Evolutionary conservation across 2,329 filamentous ascomycete genomes (phyloP).

Genomic region (Ilyonectria sp.): DNA sequence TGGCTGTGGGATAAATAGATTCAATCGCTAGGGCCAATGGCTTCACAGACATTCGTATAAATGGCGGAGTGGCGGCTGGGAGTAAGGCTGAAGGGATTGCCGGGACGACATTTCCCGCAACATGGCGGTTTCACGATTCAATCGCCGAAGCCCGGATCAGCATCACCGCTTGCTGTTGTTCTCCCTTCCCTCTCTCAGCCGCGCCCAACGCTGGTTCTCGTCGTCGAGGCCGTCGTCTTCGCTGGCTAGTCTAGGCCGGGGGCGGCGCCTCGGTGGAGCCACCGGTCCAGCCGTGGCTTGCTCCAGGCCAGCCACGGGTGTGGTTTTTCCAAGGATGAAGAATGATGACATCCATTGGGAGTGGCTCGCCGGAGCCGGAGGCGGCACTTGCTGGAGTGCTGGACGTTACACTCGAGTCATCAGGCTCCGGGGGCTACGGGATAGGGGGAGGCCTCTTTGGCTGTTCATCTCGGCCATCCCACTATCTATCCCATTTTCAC

Average conservation of each 20-base stretch:
- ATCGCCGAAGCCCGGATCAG: background rate
- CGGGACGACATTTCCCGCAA: background rate
- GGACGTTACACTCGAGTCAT: constrained; percentile 11
- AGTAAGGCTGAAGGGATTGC: constrained; percentile 1
- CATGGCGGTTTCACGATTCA: constrained; percentile 2
- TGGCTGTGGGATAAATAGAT: constrained; percentile 13
- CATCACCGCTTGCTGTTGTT: background rate
- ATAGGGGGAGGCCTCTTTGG: background rate
- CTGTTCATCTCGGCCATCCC: background rate
- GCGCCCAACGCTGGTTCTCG: background rate
- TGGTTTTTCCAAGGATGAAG: constrained; percentile 20
- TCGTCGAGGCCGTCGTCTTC: background rate
- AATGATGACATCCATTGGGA: constrained; percentile 21
- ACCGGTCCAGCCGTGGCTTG: constrained; percentile 25
- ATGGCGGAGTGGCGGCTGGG: constrained; percentile 5
- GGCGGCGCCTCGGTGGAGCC: constrained; percentile 27
- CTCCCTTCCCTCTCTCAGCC: constrained; percentile 9
- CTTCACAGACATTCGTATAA: constrained; percentile 10
- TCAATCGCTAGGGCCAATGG: constrained; percentile 22
- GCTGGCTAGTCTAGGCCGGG: constrained; percentile 21
- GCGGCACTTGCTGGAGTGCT: constrained; percentile 19
- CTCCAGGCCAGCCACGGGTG: constrained; percentile 24
- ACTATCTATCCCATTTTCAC: background rate
- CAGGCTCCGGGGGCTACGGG: background rate
- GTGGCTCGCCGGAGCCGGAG: constrained; percentile 16